Conservation (phyloP, 2,329 filamentous ascomycete species). For the Hymenoscyphus linearis region DNA sequence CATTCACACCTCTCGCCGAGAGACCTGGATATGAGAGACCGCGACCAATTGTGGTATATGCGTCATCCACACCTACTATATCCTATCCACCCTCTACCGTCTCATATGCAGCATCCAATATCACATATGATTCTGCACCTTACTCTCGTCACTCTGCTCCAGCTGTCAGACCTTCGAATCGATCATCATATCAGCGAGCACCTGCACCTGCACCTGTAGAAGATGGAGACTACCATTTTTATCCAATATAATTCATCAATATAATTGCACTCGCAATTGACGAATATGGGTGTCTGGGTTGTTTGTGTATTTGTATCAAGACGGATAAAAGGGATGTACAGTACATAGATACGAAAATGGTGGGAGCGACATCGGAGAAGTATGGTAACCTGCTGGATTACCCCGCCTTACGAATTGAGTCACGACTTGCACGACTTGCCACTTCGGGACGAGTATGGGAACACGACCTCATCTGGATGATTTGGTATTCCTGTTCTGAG, state of each 20-base stretch:
- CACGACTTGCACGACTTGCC: background rate
- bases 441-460: background rate
- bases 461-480: background rate
- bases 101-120: conserved; percentile 9
- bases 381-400: background rate
- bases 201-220: conserved; percentile 13
- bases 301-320: background rate
- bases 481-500: background rate
- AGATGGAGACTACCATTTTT: conserved; percentile 27
- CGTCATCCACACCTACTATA: conserved; percentile 1
- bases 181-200: conserved; percentile 2
- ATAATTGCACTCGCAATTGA: conserved; percentile 2
- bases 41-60: conserved; percentile 10
- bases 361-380: conserved; percentile 1
- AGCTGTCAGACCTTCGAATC: background rate
- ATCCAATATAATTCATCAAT: conserved; percentile 12
- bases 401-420: conserved; percentile 1
- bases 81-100: conserved; percentile 6
- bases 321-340: background rate
- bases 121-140: conserved; percentile 6
- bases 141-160: background rate
- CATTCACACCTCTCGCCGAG: conserved; percentile 20
- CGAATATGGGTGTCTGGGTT: background rate
- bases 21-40: background rate
- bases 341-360: background rate